Evolutionary conservation across 148 eudicot genomes (phyloP).

Genomic region (Rhododendron griersonianum): DNA sequence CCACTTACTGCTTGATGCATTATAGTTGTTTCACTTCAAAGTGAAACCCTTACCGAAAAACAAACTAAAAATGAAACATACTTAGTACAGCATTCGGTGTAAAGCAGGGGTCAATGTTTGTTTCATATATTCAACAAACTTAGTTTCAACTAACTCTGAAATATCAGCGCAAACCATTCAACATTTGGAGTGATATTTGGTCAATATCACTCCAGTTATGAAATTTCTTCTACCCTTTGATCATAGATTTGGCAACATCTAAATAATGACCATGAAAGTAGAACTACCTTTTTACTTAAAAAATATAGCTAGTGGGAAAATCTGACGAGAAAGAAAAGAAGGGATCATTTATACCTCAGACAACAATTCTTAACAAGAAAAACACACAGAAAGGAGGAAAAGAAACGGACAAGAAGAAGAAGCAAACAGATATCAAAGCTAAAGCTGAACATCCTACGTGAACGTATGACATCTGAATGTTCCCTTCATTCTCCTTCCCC

Average conservation of each 20-base stretch:
- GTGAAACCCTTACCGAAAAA: background rate
- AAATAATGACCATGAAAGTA: background rate
- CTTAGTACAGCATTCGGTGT: background rate
- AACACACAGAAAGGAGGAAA: background rate
- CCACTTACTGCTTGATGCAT: background rate
- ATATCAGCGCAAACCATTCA: background rate
- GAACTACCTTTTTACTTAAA: too few relatives aligned
- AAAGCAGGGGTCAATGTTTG: background rate
- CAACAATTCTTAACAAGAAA: background rate
- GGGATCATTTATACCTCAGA: background rate
- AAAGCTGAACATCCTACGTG: background rate
- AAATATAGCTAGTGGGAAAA: background rate
- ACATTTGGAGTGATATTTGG: background rate
- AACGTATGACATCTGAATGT: background rate
- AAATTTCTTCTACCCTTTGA: background rate
- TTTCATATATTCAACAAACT: background rate
- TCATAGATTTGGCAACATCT: background rate
- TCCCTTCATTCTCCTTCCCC: background rate
- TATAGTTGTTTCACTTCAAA: background rate
- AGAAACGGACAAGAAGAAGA: background rate
- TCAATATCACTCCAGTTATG: background rate
- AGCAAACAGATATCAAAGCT: background rate
- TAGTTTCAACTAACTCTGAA: background rate
- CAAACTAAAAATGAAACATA: background rate
- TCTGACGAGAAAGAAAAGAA: background rate